These are phyloP conservation scores for Trypanosoma melophagium DNA, from an alignment of 208 protist genomes.

Conservation along the genomic window DNA sequence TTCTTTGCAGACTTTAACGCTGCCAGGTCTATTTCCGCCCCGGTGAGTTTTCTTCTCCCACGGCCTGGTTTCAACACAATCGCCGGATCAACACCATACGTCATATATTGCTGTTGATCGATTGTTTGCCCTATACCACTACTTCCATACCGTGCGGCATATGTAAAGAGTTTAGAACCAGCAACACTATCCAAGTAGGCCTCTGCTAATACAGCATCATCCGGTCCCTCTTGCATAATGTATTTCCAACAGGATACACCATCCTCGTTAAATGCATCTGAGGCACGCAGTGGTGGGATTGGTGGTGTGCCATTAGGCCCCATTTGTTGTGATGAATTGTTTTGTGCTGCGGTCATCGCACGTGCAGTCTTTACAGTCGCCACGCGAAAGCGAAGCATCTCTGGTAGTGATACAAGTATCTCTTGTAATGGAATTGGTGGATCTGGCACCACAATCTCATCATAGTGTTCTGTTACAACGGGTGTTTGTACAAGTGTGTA, in stretches of 20 bases:
- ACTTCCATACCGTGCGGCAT: neutral
- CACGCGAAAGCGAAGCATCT: conserved; percentile 20
- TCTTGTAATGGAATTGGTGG: conserved; percentile 9
- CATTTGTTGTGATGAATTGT: conserved; percentile 5
- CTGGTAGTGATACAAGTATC: conserved; percentile 7
- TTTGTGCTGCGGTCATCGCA: neutral
- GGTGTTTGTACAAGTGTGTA: conserved; percentile 73
- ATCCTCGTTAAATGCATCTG: conserved; percentile 15
- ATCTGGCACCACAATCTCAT: conserved; percentile 74
- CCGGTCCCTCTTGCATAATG: conserved; percentile 44
- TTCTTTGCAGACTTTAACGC: conserved; percentile 43
- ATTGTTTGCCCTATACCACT: too few species aligned
- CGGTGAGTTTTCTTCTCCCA: conserved; percentile 38
- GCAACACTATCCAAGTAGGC: conserved; percentile 54
- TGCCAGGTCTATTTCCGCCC: conserved; percentile 50
- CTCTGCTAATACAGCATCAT: conserved; percentile 47
- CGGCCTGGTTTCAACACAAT: conserved; percentile 22
- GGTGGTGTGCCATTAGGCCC: too few species aligned
- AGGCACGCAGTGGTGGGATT: neutral
- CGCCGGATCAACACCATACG: neutral
- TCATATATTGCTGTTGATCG: neutral
- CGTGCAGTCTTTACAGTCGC: conserved; percentile 13
- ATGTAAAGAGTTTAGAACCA: neutral
- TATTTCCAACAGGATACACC: conserved; percentile 63
- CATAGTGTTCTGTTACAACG: conserved; percentile 83